phyloP scores from a whole-genome alignment of 108 stramenopile species.

The Skeletonema marinoi region DNA sequence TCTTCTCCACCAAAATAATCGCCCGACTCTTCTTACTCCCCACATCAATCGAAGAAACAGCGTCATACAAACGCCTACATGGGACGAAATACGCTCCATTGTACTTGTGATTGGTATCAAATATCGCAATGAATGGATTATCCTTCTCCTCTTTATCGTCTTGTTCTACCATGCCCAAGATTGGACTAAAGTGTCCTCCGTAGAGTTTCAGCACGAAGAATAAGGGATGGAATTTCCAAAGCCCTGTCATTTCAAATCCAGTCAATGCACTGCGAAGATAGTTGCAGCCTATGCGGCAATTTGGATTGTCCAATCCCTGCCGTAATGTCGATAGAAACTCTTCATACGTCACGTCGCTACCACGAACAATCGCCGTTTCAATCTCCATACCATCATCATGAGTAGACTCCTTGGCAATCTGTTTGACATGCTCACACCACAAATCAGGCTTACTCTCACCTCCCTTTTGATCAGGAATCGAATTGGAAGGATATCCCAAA shows the following conservation, averaged over 20 bases:
- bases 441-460: conserved; percentile 29
- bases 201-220: conserved; percentile 28
- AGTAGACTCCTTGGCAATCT: conserved; percentile 21
- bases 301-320: conserved; percentile 19
- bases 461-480: conserved; percentile 11
- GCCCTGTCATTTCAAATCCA: conserved; percentile 9
- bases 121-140: conserved; percentile 38
- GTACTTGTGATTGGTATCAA: conserved; percentile 46
- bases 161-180: conserved; percentile 38
- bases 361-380: conserved; percentile 20
- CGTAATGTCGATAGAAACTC: conserved; percentile 28
- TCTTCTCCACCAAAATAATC: conserved; percentile 41
- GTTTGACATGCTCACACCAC: conserved; percentile 29
- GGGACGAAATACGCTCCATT: conserved; percentile 43
- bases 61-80: conserved; percentile 36
- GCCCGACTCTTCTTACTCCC: conserved; percentile 30
- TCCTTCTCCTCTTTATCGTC: background rate
- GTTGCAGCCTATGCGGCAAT: conserved; percentile 37
- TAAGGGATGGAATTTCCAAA: conserved; percentile 22
- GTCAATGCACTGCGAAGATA: conserved; percentile 34
- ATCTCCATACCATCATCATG: conserved; percentile 6
- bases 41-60: conserved; percentile 37
- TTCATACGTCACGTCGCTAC: conserved; percentile 18
- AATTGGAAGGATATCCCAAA: conserved; percentile 10
- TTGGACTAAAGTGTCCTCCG: conserved; percentile 49